Base-by-base conservation (phyloP, 306 rosid genomes). In the Datisca glomerata region DNA sequence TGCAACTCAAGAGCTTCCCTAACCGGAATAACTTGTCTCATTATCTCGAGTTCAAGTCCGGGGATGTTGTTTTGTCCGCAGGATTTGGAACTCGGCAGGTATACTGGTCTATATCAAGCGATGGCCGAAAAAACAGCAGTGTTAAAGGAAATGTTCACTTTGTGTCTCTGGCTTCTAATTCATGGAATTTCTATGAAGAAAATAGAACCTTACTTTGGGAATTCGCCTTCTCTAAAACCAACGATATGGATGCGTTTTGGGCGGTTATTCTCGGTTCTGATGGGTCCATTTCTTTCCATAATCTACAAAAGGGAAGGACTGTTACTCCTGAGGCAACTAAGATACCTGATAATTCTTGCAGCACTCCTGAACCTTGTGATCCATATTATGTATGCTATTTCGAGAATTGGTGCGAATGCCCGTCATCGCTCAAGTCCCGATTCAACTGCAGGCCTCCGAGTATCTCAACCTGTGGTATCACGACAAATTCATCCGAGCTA, bases 81-180 rank as follows among this genome's bases (percentile, higher is more conserved):
- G 74, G 63, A 29, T 69, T 33, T 34, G 55, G 34, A 35, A 53
- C 48, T 29, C 74, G 74, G 12, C 80, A 72, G 55, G 33, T 62
- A 40, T 76, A 76, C 52, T 76, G 80, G 85, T 66, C 85, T 43
- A 20, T 65, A 17, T n/a, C 53, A 29, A 56, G 37, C 16, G 75
- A 72, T 3, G 25, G 19, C 54, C 55, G 80, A 25, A 69, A 42
- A 53, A 59, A 44, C 31, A 33, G 48, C 12, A 24, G 36, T 19
- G 52, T 41, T 18, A 11, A 2, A 15, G 69, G 61, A 5, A 44
- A 47, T 36, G 56, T 56, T 9, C 45, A 58, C 42, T 70, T 58
- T 17, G 56, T 65, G 3, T 43, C 58, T 33, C 17, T 78, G 31
- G 43, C 15, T 17, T 61, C 59, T 21, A 70, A 54, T 56, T 67